Evolutionary conservation across 2,329 filamentous ascomycete species (phyloP), one percentile per base, ranked within the genome.

Genomic region (Pseudocercospora fuligena): DNA sequence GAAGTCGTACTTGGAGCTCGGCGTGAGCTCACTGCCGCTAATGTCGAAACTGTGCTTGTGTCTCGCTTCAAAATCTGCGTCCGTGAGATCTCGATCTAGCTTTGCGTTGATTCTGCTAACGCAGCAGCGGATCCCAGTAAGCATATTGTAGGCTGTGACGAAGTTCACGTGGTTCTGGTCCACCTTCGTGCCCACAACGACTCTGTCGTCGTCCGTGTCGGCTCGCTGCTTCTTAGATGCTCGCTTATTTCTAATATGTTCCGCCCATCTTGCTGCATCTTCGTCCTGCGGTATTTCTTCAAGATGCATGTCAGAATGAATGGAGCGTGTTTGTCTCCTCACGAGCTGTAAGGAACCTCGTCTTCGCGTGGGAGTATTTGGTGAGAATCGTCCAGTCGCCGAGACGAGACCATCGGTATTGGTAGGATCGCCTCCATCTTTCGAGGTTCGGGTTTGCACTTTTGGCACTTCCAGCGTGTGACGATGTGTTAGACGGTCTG

Each of bases 41-140:
- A 98, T 96, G 81, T 98, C 95, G 85, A 99, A 99, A 56, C 94
- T 97, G 77, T 97, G 97, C 83, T 99, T 99, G 81, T 98, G 93
- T 82, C 92, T 94, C 70, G 92, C 91, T 68, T 93, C 88, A 81
- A 99, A 99, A 82, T 99, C 95, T 70, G 90, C 92, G 79, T 95
- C 90, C 12, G 92, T 97, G 72, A 99, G 81, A 65, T 93, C 89
- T 63, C 94, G 90, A 80, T 98, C 93, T 79, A 98, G 88, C 82
- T 99, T 99, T 53, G 95, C 95, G 77, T 99, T 98, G 64, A 94
- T 97, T 74, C 95, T 87, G 70, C 94, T 98, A 27, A 99, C 95
- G 51, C 93, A 94, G 75, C 98, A 97, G 64, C 95, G 93, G 78
- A 99, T 99, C 70, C 95, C 95, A 46, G 95, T 99, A 82, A 99